phyloP scores from a whole-genome alignment of 192 early-diverging fungal species.

The Entomortierella lignicola region DNA sequence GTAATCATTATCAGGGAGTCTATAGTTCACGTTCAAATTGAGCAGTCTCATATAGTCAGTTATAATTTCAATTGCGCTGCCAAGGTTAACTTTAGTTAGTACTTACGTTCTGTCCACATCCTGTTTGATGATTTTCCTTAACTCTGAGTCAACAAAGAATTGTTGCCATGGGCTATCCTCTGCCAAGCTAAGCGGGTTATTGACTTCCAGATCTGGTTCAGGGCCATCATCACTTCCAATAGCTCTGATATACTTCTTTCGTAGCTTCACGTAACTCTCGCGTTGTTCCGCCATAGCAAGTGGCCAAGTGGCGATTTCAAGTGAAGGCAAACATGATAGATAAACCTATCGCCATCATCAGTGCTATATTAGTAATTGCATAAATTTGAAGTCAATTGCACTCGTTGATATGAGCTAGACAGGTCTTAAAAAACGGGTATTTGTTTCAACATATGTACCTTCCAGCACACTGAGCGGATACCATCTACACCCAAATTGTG shows the following conservation, averaged over 20 bases:
- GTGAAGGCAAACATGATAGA: slow-evolving; percentile 60
- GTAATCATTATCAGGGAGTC: slow-evolving; percentile 89
- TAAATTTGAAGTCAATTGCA: neutral
- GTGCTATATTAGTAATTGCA: neutral
- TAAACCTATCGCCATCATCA: slow-evolving; percentile 54
- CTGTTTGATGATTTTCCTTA: slow-evolving; percentile 84
- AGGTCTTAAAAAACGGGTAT: neutral
- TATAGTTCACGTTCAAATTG: no score
- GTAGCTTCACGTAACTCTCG: slow-evolving; percentile 73
- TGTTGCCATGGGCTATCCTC: slow-evolving; percentile 96
- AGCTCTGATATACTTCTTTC: slow-evolving; percentile 71
- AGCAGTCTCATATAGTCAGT: no score
- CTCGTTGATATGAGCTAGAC: no score
- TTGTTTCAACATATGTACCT: slow-evolving; percentile 40
- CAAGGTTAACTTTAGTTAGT: no score
- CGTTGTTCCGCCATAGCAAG: slow-evolving; percentile 71
- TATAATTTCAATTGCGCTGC: no score
- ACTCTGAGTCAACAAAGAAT: slow-evolving; percentile 89
- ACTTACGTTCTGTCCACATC: slow-evolving; percentile 93
- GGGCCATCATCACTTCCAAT: slow-evolving; percentile 57
- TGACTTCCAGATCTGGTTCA: slow-evolving; percentile 70
- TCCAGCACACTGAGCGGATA: slow-evolving; percentile 70
- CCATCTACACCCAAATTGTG: slow-evolving; percentile 60
- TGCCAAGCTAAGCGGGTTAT: slow-evolving; percentile 90
- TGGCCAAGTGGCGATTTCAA: slow-evolving; percentile 69